Conservation (phyloP, 2,329 filamentous ascomycete genomes). For the Talaromyces atroroseus region DNA sequence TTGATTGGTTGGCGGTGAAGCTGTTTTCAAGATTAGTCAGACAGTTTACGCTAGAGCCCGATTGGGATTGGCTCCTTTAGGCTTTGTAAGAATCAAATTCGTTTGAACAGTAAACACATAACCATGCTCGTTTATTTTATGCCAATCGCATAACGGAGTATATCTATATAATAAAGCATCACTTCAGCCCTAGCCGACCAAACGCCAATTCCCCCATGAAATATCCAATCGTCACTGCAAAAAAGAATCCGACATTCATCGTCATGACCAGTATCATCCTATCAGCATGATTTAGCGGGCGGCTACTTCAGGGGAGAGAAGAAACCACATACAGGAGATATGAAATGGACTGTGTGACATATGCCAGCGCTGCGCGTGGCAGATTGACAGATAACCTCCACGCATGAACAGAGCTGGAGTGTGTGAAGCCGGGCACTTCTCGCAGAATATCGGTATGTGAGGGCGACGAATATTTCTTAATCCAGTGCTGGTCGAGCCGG, state of each 20-base stretch:
- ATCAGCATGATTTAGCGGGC: not conserved
- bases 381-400: slow-evolving; percentile 2
- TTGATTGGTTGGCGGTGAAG: too few relatives aligned
- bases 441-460: not conserved
- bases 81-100: too few relatives aligned
- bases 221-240: slow-evolving; percentile 1
- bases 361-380: not conserved
- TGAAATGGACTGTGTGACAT: not conserved
- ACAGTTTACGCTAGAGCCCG: too few relatives aligned
- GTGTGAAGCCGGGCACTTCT: not conserved
- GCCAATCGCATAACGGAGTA: too few relatives aligned
- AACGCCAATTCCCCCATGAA: not conserved
- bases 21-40: too few relatives aligned
- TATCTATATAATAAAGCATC: not conserved
- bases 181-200: not conserved
- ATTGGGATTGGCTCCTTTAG: too few relatives aligned
- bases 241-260: slow-evolving; percentile 3
- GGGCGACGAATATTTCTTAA: not conserved
- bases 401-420: not conserved
- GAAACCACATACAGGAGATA: not conserved
- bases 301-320: not conserved
- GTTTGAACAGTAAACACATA: too few relatives aligned
- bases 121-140: not conserved
- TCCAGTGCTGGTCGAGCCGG: not conserved
- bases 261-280: slow-evolving; percentile 6